phyloP scores from a whole-genome alignment of 2,329 filamentous ascomycete genomes.

The Fusarium redolens region DNA sequence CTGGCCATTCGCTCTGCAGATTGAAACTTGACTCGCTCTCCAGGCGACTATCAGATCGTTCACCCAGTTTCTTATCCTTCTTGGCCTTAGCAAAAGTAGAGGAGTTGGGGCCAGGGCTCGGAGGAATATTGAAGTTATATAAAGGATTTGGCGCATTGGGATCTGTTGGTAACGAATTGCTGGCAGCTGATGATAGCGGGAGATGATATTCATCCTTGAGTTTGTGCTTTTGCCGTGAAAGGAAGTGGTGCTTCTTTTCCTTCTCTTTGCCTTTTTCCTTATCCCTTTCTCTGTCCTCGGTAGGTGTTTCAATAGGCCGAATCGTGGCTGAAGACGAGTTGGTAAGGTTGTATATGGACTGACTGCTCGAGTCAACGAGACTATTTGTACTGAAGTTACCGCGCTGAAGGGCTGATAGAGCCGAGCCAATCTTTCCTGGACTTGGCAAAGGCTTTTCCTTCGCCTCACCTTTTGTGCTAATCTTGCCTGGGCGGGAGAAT shows the following conservation, averaged over 20 bases:
- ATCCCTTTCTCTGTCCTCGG: constrained; percentile 57
- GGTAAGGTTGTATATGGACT: constrained; percentile 77
- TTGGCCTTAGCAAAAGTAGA: constrained; percentile 83
- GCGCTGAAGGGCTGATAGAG: constrained; percentile 72
- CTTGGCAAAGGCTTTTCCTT: constrained; percentile 77
- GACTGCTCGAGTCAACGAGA: constrained; percentile 69
- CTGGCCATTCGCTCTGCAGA: constrained; percentile 62
- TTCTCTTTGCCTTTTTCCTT: constrained; percentile 69
- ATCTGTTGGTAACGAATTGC: constrained; percentile 81
- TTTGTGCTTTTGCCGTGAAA: constrained; percentile 84
- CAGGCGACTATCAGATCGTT: constrained; percentile 65
- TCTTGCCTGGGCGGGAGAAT: constrained; percentile 82
- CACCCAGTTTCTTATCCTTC: constrained; percentile 85
- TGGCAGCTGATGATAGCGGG: constrained; percentile 79
- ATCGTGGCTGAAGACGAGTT: constrained; percentile 84
- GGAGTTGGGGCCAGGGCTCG: constrained; percentile 74
- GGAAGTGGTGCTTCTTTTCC: constrained; percentile 82
- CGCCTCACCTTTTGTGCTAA: constrained; percentile 74
- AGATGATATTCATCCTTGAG: constrained; percentile 79
- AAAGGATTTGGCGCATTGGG: constrained; percentile 79
- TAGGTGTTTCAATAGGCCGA: constrained; percentile 68
- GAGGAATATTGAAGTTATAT: constrained; percentile 81
- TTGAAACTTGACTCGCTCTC: constrained; percentile 63
- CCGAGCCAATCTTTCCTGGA: constrained; percentile 76
- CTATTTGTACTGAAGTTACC: constrained; percentile 78